These are phyloP conservation scores for Uronychia binucleata DNA, from an alignment of 73 alveolate species.

Conservation along the genomic window DNA sequence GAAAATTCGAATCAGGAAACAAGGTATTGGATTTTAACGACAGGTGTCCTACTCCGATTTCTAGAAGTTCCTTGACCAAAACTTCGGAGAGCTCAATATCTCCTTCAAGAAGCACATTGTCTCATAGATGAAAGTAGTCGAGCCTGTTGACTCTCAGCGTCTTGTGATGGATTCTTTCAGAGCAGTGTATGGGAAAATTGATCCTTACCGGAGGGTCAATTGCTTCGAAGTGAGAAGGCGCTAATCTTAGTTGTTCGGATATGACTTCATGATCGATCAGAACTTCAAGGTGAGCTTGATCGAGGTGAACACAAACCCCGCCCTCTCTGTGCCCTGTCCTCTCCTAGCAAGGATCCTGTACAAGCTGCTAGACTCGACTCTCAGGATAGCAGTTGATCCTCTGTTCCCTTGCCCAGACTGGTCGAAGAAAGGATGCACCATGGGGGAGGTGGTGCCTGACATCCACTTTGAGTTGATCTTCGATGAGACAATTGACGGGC, in stretches of 20 bases:
- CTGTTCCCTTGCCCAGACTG: conserved; percentile 51
- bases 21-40: conserved; percentile 12
- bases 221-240: conserved; percentile 59
- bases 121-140: conserved; percentile 31
- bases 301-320: conserved; percentile 87
- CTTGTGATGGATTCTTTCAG: conserved; percentile 29
- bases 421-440: too few species aligned
- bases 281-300: conserved; percentile 71
- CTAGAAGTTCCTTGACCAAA: conserved; percentile 55
- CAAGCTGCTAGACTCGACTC: conserved; percentile 73
- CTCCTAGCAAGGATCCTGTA: conserved; percentile 55
- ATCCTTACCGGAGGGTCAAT: conserved; percentile 64
- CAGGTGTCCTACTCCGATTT: conserved; percentile 69
- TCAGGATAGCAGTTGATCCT: conserved; percentile 69
- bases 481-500: too few species aligned
- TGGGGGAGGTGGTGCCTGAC: too few species aligned
- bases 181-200: conserved; percentile 61
- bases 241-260: conserved; percentile 62
- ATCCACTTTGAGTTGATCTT: too few species aligned
- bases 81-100: not conserved
- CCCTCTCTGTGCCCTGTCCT: conserved; percentile 71
- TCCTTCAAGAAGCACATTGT: conserved; percentile 45
- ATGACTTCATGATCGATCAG: conserved; percentile 76
- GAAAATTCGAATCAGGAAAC: conserved; percentile 80
- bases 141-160: conserved; percentile 5